Conservation (phyloP, 2,329 filamentous ascomycete species). For the Apiospora arundinis region DNA sequence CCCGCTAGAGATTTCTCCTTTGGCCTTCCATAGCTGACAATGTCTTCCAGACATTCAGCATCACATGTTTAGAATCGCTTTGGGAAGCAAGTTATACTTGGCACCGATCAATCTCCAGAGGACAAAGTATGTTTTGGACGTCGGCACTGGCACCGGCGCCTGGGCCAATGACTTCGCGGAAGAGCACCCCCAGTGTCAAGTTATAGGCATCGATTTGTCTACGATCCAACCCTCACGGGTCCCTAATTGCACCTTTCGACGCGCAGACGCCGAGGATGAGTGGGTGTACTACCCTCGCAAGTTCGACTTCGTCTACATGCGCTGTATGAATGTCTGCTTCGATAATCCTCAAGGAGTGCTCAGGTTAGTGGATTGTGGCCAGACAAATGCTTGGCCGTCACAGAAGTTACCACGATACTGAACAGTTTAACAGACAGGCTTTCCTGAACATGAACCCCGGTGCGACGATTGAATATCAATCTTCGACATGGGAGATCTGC, state of each 20-base stretch:
- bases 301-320: constrained; percentile 24
- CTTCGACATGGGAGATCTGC: background rate
- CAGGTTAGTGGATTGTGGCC: background rate
- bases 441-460: background rate
- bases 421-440: background rate
- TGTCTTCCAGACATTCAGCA: background rate
- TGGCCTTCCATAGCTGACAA: background rate
- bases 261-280: constrained; percentile 19
- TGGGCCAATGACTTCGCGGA: background rate
- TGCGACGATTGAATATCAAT: background rate
- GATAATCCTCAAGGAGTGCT: constrained; percentile 12
- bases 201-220: constrained; percentile 1
- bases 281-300: background rate
- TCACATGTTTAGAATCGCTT: background rate
- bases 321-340: constrained; percentile 19
- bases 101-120: background rate
- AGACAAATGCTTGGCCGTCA: background rate
- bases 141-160: background rate
- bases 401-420: background rate
- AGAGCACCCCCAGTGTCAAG: background rate
- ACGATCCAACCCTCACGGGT: background rate
- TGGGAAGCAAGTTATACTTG: constrained; percentile 3
- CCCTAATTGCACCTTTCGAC: constrained; percentile 10
- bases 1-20: background rate
- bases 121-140: background rate